Base-by-base conservation (phyloP, 495 filamentous ascomycete genomes). In the Lasiosphaeria ovina region DNA sequence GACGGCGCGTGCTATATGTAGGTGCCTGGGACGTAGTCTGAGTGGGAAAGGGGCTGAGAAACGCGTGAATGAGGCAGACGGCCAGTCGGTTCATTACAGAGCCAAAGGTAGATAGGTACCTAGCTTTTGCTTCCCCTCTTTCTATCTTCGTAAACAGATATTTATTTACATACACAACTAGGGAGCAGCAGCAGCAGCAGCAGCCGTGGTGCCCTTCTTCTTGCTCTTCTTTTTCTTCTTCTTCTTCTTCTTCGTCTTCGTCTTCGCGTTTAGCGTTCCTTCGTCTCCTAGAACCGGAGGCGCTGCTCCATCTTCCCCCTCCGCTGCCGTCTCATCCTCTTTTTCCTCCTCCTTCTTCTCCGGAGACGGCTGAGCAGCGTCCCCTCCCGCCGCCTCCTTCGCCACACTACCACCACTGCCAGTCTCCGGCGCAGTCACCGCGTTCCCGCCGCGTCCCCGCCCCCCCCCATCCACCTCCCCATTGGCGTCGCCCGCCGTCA, bases 181-280 rank as follows among this genome's bases (percentile, higher is more conserved):
- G 24, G 24, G 24, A 24, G 24, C 24, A 24, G 24, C 24, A 24
- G 24, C 24, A 24, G 24, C 24, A 9, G n/a, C 17, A 3, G n/a
- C 36, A 31, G 10, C 12, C 17, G 3, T 38, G 16, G 3, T 51
- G 2, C 5, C 31, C 32, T 55, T 4, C 55, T 14, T 44, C 45
- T 16, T n/a, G 35, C 35, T 62, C 42, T 24, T 35, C 45, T 70
- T 65, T 16, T 54, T 62, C 47, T 61, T 68, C 52, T 66, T 57
- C 53, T 69, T 73, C 60, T 73, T 68, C 58, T 64, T 69, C 55
- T 77, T 77, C 74, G 76, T 57, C 53, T 69, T 73, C 60, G 72
- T 68, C 58, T 64, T 69, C 55, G 77, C 77, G 54, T 76, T 82
- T 66, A 81, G 57, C 11, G 38, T 47, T 58, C 24, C 24, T 24